A percentile compares a stretch with the other conserved stretches of the same genome.
Evolutionary conservation across 169 alveolate genomes (phyloP).

Genomic region (Babesia divergens): DNA sequence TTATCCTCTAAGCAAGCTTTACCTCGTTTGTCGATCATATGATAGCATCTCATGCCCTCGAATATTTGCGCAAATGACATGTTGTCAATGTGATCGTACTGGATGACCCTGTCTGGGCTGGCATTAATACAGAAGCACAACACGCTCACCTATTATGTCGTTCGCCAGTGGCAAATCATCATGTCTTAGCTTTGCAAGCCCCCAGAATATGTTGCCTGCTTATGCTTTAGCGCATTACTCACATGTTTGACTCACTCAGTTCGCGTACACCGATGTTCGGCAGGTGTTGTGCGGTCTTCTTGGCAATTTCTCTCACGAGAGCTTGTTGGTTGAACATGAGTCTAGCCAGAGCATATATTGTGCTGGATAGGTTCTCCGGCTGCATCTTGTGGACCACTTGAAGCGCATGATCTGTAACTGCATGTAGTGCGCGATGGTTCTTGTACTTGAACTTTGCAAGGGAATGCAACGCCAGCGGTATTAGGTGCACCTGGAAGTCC

Average conservation of each 20-base stretch:
- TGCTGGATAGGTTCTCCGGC: constrained; percentile 38
- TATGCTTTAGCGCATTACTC: not conserved
- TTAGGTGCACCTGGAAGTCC: constrained; percentile 52
- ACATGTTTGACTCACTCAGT: constrained; percentile 19
- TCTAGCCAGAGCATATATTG: constrained; percentile 51
- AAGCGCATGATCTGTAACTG: constrained; percentile 14
- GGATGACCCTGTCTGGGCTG: constrained; percentile 7
- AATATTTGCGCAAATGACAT: constrained; percentile 57
- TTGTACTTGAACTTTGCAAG: constrained; percentile 30
- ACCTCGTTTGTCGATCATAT: constrained; percentile 35
- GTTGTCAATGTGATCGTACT: constrained; percentile 31
- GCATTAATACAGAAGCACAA: not conserved
- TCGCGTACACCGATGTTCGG: constrained; percentile 38
- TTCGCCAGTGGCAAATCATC: constrained; percentile 19
- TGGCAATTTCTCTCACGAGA: constrained; percentile 34
- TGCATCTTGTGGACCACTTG: constrained; percentile 19
- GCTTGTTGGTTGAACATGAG: constrained; percentile 17
- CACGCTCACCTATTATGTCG: constrained; percentile 7
- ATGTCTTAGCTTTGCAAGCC: constrained; percentile 42
- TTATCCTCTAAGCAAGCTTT: not conserved
- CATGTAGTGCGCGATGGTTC: not conserved
- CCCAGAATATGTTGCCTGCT: constrained; percentile 59
- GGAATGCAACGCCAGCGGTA: constrained; percentile 59
- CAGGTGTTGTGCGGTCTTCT: constrained; percentile 17
- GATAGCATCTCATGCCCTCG: constrained; percentile 40